A percentile compares a stretch with the other conserved stretches of the same genome.
Evolutionary conservation across 2,329 filamentous ascomycete species (phyloP).

Genomic region (Trichoderma asperellum): DNA sequence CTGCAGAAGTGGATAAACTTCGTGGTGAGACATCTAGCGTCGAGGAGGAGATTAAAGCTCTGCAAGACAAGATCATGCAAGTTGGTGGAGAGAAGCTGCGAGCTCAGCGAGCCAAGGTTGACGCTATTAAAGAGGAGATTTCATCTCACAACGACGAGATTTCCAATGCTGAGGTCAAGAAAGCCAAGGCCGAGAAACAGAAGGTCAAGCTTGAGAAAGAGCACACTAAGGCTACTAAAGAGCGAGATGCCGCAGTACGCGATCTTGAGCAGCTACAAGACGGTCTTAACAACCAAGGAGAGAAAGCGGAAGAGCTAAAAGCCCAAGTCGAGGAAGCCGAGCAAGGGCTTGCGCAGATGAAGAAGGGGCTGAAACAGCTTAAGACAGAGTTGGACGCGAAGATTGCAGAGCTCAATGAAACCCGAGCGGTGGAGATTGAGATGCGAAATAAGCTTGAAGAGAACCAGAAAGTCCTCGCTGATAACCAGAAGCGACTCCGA

Average conservation of each 20-base stretch:
- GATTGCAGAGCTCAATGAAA: conserved; percentile 83
- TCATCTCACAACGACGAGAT: conserved; percentile 77
- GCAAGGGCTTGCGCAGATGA: conserved; percentile 75
- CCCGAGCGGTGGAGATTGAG: conserved; percentile 88
- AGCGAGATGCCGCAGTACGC: conserved; percentile 70
- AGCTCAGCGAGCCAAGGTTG: conserved; percentile 87
- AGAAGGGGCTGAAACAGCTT: conserved; percentile 74
- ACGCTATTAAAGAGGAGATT: conserved; percentile 85
- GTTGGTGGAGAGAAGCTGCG: conserved; percentile 92
- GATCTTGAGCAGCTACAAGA: conserved; percentile 80
- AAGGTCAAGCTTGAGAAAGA: conserved; percentile 85
- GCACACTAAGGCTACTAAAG: conserved; percentile 74
- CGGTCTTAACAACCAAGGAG: conserved; percentile 77
- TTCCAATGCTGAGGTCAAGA: conserved; percentile 83
- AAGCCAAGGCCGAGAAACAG: conserved; percentile 93
- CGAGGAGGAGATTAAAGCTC: conserved; percentile 86
- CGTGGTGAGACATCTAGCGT: conserved; percentile 84
- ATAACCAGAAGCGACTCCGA: conserved; percentile 80
- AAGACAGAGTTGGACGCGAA: conserved; percentile 89
- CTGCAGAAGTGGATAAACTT: conserved; percentile 78
- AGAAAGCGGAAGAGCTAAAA: conserved; percentile 73
- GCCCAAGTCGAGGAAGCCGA: conserved; percentile 80
- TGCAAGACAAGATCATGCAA: conserved; percentile 98
- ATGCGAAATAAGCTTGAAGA: conserved; percentile 99
- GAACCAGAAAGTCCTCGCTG: conserved; percentile 82